A percentile compares a stretch with the other conserved stretches of the same genome.
phyloP scores from a whole-genome alignment of 1,139 yeast species.

The Candida mesenterica region DNA sequence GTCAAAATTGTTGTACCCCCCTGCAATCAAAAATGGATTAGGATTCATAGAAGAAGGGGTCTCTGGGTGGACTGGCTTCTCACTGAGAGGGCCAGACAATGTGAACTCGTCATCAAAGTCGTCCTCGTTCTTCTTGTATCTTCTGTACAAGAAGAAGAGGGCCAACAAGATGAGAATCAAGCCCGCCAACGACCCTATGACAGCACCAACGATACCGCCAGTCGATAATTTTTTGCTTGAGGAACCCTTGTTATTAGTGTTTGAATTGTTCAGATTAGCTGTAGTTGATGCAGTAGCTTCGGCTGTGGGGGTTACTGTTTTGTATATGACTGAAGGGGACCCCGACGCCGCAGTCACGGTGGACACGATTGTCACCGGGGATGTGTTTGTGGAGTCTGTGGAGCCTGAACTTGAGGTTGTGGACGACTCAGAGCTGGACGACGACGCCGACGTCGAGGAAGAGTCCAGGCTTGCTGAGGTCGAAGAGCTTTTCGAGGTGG shows the following conservation, averaged over 20 bases:
- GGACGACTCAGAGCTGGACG: slow-evolving; percentile 11
- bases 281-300: slow-evolving; percentile 6
- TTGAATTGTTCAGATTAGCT: slow-evolving; percentile 1
- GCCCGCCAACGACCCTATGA: slow-evolving; percentile 61
- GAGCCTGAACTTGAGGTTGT: slow-evolving; percentile 7
- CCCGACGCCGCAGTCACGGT: slow-evolving; percentile 11
- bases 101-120: slow-evolving; percentile 40
- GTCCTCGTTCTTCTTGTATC: slow-evolving; percentile 30
- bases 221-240: slow-evolving; percentile 34
- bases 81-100: slow-evolving; percentile 30
- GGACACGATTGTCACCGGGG: slow-evolving; percentile 12
- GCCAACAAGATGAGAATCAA: slow-evolving; percentile 23
- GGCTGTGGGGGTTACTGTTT: slow-evolving; percentile 16
- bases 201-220: slow-evolving; percentile 77
- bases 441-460: slow-evolving; percentile 5
- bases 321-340: slow-evolving; percentile 13
- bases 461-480: slow-evolving; percentile 15
- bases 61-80: slow-evolving; percentile 14
- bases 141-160: slow-evolving; percentile 41
- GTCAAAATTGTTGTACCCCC: slow-evolving; percentile 18
- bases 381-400: slow-evolving; percentile 4
- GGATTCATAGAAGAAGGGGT: slow-evolving; percentile 14
- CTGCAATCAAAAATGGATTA: slow-evolving; percentile 25
- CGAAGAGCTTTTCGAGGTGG: slow-evolving; percentile 18
- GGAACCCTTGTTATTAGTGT: slow-evolving; percentile 8